phyloP scores from a whole-genome alignment of 1,139 yeast genomes.

The Scheffersomyces titani region DNA sequence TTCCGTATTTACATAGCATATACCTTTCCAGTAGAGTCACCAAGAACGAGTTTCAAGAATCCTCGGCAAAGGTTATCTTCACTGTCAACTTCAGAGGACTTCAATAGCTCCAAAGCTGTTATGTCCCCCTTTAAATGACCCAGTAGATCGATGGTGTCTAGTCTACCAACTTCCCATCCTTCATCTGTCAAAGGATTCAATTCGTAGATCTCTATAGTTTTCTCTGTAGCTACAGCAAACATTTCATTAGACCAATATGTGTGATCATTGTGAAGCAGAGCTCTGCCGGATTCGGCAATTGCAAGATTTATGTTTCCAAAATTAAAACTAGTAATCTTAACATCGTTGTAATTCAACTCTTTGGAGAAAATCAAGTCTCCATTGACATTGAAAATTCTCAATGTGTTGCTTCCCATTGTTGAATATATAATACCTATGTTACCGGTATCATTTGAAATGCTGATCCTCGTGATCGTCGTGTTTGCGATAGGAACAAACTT shows the following conservation, averaged over 20 bases:
- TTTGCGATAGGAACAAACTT: conserved; percentile 26
- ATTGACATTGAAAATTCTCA: conserved; percentile 53
- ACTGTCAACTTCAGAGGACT: conserved; percentile 31
- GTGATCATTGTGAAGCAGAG: conserved; percentile 27
- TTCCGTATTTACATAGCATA: conserved; percentile 18
- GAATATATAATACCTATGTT: conserved; percentile 41
- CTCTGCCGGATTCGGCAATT: conserved; percentile 25
- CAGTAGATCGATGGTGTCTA: conserved; percentile 19
- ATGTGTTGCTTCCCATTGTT: conserved; percentile 12
- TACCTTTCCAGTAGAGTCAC: conserved; percentile 44
- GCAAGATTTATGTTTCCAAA: conserved; percentile 37
- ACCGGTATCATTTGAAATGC: conserved; percentile 60
- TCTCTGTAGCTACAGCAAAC: conserved; percentile 26
- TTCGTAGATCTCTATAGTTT: conserved; percentile 26
- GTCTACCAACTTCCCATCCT: conserved; percentile 25
- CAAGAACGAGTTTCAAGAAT: conserved; percentile 30
- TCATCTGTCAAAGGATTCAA: conserved; percentile 15
- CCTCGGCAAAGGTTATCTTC: conserved; percentile 42
- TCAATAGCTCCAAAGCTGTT: conserved; percentile 24
- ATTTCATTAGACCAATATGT: conserved; percentile 42
- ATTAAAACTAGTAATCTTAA: conserved; percentile 20
- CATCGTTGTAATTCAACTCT: conserved; percentile 14
- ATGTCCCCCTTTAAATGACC: conserved; percentile 7
- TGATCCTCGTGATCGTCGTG: conserved; percentile 20
- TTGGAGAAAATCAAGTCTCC: conserved; percentile 43